These are phyloP conservation scores for Pneumocystis sp. DNA, from an alignment of 1,139 yeast genomes.

Conservation along the genomic window DNA sequence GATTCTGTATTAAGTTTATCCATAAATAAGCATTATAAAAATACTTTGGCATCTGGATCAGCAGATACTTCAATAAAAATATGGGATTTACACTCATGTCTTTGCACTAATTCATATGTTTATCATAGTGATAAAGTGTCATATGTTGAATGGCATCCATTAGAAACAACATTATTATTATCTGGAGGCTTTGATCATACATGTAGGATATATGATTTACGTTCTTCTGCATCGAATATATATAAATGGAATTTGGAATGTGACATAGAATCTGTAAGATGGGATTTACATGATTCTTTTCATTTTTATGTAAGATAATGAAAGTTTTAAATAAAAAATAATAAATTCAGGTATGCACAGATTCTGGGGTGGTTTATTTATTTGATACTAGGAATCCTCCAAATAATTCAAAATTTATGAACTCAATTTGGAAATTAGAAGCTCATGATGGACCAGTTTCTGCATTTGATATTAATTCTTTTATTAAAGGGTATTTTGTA, in stretches of 20 bases:
- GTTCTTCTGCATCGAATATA: conserved; percentile 51
- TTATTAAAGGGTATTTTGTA: conserved; percentile 58
- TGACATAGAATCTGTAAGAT: conserved; percentile 70
- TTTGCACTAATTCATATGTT: conserved; percentile 40
- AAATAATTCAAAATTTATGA: conserved; percentile 24
- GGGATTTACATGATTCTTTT: conserved; percentile 44
- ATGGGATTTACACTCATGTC: conserved; percentile 74
- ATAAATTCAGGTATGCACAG: conserved; percentile 43
- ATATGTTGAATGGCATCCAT: conserved; percentile 70
- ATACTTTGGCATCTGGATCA: conserved; percentile 81
- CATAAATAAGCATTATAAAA: conserved; percentile 68
- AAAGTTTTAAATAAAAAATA: neutral
- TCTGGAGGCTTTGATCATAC: conserved; percentile 88
- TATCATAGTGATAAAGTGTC: conserved; percentile 72
- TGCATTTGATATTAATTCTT: conserved; percentile 53
- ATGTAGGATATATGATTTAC: conserved; percentile 68
- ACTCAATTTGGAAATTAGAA: conserved; percentile 85
- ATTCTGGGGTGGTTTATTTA: conserved; percentile 75
- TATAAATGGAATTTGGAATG: conserved; percentile 51
- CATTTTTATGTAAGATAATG: conserved; percentile 42
- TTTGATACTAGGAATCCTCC: conserved; percentile 54
- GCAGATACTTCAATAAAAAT: conserved; percentile 90
- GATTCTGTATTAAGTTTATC: conserved; percentile 85
- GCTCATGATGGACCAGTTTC: conserved; percentile 84
- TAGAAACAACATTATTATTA: conserved; percentile 61